phyloP scores from a whole-genome alignment of 352 stramenopile genomes.

The Phytopythium boreale region DNA sequence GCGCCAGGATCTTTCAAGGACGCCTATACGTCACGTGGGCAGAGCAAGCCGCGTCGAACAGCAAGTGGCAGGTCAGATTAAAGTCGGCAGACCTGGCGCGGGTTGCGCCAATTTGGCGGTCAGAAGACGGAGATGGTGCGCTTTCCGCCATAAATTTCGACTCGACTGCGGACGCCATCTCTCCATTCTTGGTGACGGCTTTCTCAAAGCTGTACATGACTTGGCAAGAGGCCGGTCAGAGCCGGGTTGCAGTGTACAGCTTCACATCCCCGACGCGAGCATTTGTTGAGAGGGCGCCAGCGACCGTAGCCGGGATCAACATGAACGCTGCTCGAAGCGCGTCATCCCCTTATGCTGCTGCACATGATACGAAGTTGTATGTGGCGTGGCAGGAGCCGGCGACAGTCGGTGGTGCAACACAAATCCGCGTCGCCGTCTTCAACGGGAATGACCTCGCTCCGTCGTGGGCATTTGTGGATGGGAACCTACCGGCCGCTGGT shows the following conservation, averaged over 20 bases:
- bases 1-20: slow-evolving; percentile 22
- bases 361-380: slow-evolving; percentile 48
- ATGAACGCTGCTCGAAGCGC: slow-evolving; percentile 33
- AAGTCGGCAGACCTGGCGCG: slow-evolving; percentile 31
- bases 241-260: slow-evolving; percentile 39
- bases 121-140: slow-evolving; percentile 38
- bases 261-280: slow-evolving; percentile 29
- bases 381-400: slow-evolving; percentile 50
- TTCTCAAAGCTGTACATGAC: slow-evolving; percentile 36
- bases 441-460: slow-evolving; percentile 38
- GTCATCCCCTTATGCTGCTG: slow-evolving; percentile 19
- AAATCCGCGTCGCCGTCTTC: slow-evolving; percentile 59
- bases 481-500: slow-evolving; percentile 29
- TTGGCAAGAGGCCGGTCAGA: slow-evolving; percentile 57
- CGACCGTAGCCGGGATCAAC: slow-evolving; percentile 41
- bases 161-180: slow-evolving; percentile 26
- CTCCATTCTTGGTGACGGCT: slow-evolving; percentile 23
- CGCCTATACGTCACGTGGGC: slow-evolving; percentile 45
- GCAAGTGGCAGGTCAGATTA: slow-evolving; percentile 39
- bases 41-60: slow-evolving; percentile 24
- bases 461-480: slow-evolving; percentile 57
- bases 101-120: slow-evolving; percentile 29
- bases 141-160: slow-evolving; percentile 47
- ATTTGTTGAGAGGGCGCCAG: slow-evolving; percentile 27
- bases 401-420: slow-evolving; percentile 10